Conservation (phyloP, 2,329 filamentous ascomycete species). For the Monosporascus cannonballus region DNA sequence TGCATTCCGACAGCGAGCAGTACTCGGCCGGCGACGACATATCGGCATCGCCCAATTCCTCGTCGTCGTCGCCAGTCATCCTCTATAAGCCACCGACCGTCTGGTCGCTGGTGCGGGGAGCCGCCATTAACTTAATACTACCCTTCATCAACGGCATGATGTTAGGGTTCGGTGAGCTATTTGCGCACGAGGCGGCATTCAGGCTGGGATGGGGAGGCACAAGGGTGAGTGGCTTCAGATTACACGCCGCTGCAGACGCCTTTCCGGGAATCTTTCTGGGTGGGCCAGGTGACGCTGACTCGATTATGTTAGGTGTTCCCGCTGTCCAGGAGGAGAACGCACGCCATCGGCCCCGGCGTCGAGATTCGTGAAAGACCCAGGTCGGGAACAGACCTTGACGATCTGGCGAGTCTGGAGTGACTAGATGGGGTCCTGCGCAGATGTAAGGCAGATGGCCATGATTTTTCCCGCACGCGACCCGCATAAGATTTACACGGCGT, state of each 20-base stretch:
- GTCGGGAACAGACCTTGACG: constrained; percentile 53
- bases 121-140: constrained; percentile 90
- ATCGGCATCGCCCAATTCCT: constrained; percentile 49
- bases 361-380: constrained; percentile 67
- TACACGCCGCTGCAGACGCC: background rate
- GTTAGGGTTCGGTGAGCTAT: constrained; percentile 93
- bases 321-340: constrained; percentile 51
- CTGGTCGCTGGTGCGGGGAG: constrained; percentile 79
- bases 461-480: too few species aligned
- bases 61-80: constrained; percentile 64
- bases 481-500: too few species aligned
- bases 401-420: constrained; percentile 65
- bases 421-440: background rate
- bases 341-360: constrained; percentile 73
- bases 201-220: constrained; percentile 89
- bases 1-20: constrained; percentile 77
- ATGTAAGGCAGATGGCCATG: background rate
- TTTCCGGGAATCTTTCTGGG: background rate
- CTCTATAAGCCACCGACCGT: constrained; percentile 85
- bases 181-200: constrained; percentile 93
- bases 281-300: background rate
- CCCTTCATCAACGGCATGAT: constrained; percentile 98
- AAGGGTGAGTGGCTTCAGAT: constrained; percentile 57
- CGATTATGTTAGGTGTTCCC: constrained; percentile 46
- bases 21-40: constrained; percentile 64